Percentiles rank a stretch among this genome's conserved stretches.
phyloP scores from a whole-genome alignment of 805 yeast species.

The Sporopachydermia quercuum region DNA sequence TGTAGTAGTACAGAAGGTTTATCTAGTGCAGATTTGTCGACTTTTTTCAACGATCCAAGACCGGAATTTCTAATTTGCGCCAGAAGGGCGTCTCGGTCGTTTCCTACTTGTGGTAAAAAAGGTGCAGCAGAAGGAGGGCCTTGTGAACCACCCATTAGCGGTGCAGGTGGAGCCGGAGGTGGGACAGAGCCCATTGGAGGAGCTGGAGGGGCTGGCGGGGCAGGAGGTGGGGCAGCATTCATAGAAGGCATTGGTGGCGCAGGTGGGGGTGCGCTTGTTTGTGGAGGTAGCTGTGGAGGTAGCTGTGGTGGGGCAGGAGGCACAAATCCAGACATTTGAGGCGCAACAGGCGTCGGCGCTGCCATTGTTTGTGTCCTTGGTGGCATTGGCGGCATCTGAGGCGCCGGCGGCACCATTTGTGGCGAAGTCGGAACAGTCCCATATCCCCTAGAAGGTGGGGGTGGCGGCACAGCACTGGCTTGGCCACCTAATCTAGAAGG shows the following conservation, averaged over 20 bases:
- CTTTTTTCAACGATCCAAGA: constrained; percentile 50
- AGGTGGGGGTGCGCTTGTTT: constrained; percentile 18
- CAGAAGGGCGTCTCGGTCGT: constrained; percentile 65
- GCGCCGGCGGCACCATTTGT: constrained; percentile 9
- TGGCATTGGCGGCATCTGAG: constrained; percentile 13
- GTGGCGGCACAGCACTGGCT: constrained; percentile 17
- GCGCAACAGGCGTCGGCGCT: constrained; percentile 21
- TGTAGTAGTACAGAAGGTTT: constrained; percentile 58
- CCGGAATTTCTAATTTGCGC: constrained; percentile 81
- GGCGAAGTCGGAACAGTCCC: constrained; percentile 10
- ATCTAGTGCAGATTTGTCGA: constrained; percentile 74
- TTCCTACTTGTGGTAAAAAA: constrained; percentile 28
- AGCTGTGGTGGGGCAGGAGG: constrained; percentile 17
- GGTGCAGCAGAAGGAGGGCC: constrained; percentile 20
- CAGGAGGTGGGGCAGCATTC: constrained; percentile 8
- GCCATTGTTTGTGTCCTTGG: constrained; percentile 11
- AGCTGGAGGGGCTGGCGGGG: constrained; percentile 23
- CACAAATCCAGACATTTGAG: constrained; percentile 16
- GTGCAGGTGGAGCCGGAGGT: constrained; percentile 24
- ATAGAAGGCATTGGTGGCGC: constrained; percentile 16
- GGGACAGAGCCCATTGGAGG: constrained; percentile 20
- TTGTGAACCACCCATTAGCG: no score
- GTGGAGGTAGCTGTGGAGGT: constrained; percentile 14
- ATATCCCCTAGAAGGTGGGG: constrained; percentile 12
- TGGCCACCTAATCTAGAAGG: constrained; percentile 10